Conservation (phyloP, 2,329 filamentous ascomycete species). For the Tricladium varicosporioides region DNA sequence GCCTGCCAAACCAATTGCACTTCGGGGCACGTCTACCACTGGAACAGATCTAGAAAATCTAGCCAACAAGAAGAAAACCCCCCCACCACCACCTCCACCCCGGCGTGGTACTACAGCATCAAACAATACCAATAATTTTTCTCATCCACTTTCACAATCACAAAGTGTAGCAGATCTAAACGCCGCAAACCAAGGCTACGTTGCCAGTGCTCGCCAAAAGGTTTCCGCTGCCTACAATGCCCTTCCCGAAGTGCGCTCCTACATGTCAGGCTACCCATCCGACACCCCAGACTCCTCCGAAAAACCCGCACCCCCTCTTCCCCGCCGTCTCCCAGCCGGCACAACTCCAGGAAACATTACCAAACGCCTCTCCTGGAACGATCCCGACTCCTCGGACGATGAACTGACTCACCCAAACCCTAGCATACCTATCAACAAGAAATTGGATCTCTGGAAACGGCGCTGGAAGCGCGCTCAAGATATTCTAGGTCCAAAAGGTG, state of each 20-base stretch:
- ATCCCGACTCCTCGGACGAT: slow-evolving; percentile 29
- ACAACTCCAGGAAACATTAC: slow-evolving; percentile 9
- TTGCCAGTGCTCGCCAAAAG: slow-evolving; percentile 30
- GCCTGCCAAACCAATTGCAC: slow-evolving; percentile 55
- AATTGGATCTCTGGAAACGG: slow-evolving; percentile 69
- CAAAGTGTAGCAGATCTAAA: slow-evolving; percentile 27
- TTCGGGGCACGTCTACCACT: slow-evolving; percentile 42
- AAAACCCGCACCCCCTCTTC: slow-evolving; percentile 22
- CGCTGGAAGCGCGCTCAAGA: slow-evolving; percentile 65
- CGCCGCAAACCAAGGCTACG: slow-evolving; percentile 25
- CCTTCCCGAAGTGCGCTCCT: slow-evolving; percentile 32
- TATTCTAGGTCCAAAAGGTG: slow-evolving; percentile 59
- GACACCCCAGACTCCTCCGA: slow-evolving; percentile 9
- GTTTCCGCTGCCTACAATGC: slow-evolving; percentile 33
- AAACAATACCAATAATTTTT: not conserved
- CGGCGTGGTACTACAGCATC: slow-evolving; percentile 15
- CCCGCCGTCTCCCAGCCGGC: slow-evolving; percentile 14
- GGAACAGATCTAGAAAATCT: slow-evolving; percentile 34
- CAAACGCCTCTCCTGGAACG: slow-evolving; percentile 24
- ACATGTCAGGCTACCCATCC: slow-evolving; percentile 24
- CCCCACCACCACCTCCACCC: slow-evolving; percentile 35
- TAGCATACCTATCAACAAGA: slow-evolving; percentile 52
- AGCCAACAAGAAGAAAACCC: slow-evolving; percentile 41
- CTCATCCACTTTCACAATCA: slow-evolving; percentile 29
- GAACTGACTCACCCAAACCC: slow-evolving; percentile 21